phyloP scores from a whole-genome alignment of 768 basidiomycete genomes.

The Leccinum pellstonianum region DNA sequence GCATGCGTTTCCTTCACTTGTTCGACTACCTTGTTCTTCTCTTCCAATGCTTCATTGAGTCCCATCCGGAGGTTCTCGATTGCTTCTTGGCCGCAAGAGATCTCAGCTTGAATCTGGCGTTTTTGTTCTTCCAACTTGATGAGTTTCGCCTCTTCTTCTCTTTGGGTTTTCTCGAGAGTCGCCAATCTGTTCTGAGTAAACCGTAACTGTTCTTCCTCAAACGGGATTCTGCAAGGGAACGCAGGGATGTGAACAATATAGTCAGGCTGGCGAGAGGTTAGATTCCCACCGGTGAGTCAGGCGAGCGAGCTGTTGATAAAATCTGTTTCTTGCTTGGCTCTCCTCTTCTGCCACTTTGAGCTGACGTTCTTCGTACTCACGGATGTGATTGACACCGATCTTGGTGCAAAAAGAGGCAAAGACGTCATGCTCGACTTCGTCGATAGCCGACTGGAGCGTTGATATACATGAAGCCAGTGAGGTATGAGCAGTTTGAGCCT shows the following conservation, averaged over 20 bases:
- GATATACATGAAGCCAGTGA: conserved; percentile 55
- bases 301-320: conserved; percentile 82
- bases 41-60: conserved; percentile 67
- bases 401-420: conserved; percentile 77
- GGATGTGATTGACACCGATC: conserved; percentile 78
- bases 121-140: conserved; percentile 55
- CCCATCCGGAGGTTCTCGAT: conserved; percentile 60
- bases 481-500: conserved; percentile 57
- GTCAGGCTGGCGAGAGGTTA: not conserved
- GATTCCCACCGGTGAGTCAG: conserved; percentile 75
- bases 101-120: conserved; percentile 53
- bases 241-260: conserved; percentile 6
- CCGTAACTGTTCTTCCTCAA: conserved; percentile 75
- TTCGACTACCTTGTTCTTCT: conserved; percentile 71
- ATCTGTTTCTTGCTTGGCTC: conserved; percentile 77
- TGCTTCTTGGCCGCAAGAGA: conserved; percentile 53
- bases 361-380: conserved; percentile 93
- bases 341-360: conserved; percentile 87
- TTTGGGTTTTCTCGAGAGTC: conserved; percentile 50
- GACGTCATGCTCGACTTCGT: conserved; percentile 76
- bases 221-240: conserved; percentile 56
- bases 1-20: conserved; percentile 67
- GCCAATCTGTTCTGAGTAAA: conserved; percentile 60
- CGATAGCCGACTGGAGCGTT: conserved; percentile 54
- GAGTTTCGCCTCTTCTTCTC: conserved; percentile 54